Base-by-base conservation (phyloP, 805 yeast species). In the Groenewaldozyma salmanticensis region DNA sequence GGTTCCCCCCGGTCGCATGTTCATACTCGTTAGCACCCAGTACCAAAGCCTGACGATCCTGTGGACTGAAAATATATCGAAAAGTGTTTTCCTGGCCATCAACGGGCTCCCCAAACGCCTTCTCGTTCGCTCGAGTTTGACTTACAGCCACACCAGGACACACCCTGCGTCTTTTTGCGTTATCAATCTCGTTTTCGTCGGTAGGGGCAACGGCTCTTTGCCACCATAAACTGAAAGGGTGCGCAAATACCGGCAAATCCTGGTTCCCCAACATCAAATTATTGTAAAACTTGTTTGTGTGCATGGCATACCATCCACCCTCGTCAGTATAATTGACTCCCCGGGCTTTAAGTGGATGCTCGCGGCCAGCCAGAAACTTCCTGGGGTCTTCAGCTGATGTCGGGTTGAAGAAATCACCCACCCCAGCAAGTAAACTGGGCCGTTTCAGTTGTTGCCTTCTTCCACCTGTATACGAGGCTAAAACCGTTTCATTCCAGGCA, bases 251-350 rank as follows among this genome's bases (percentile, higher is more conserved):
- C 0, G 87, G 81, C 39, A 72, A 65, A 2, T 74, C 71, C 55
- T 80, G 88, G 40, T 68, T 67, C 1, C 69, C 84, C 31, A 82
- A 65, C 9, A 82, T 57, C 58, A 83, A 61, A 58, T 83, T 83
- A 21, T 80, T 79, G 55, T 77, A 83, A 52, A 81, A 82, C 52
- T 81, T 81, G 58, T 83, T 83, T 5, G 94, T 82, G n/a, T 38
- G 43, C 13, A 44, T 38, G 2, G 48, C 45, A 5, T 33, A 18
- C 27, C 20, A 21, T 21, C 13, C 29, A 24, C 18, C 32, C 17
- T n/a, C 21, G n/a, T 13, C 22, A 21, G 4, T 35, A 33, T 11
- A 31, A n/a, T 16, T 27, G 18, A 22, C 34, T 11, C 17, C 29
- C 17, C 27, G 34, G 13, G 44, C 22, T 6, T 29, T 21, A 7